Evolutionary conservation across 176 grass and related monocot species (phyloP), one percentile per base, ranked within the genome.

Genomic region (Lolium multiflorum): DNA sequence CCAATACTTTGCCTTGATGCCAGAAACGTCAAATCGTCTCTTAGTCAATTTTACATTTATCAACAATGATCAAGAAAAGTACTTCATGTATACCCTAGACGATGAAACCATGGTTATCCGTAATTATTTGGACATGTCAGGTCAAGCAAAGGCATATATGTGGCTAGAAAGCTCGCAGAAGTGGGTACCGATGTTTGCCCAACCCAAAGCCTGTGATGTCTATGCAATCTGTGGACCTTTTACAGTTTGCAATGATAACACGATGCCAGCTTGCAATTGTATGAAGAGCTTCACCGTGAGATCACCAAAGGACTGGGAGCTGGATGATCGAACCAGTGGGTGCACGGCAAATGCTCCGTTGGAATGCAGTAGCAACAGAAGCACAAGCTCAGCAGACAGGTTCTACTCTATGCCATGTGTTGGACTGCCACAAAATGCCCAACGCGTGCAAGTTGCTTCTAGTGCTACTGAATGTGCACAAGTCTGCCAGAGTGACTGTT

Each of bases 211-310:
- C 4, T 92, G 87, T 22, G 78, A 83, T 57, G 87, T 81, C n/a
- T 86, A 75, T 15, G 78, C 77, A 12, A 56, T 82, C n/a, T 92
- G 87, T 20, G 87, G 90, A 57, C 54, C 90, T 60, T 86, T 89
- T 21, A 65, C 78, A 31, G 71, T 24, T 38, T 92, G 83, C 73
- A 75, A 80, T 16, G 58, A 67, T 9, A 81, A 48, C 26, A 59
- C 3, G 2, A 3, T 41, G 18, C 74, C 78, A 20, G 46, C 55
- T 51, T 92, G 91, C 13, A 66, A 76, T 13, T 92, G 91, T 26
- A 54, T 87, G 21, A 77, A 92, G 62, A 83, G 87, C 9, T 92
- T 89, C 77, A 44, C 31, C 9, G 38, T 68, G 43, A 58, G 78
- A 78, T 39, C 77, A 46, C 79, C 24, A 1, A 49, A 11, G 25